A percentile compares a stretch with the other conserved stretches of the same genome.
phyloP scores from a whole-genome alignment of 2,329 filamentous ascomycete genomes.

The Dendrostoma leiphaemia region DNA sequence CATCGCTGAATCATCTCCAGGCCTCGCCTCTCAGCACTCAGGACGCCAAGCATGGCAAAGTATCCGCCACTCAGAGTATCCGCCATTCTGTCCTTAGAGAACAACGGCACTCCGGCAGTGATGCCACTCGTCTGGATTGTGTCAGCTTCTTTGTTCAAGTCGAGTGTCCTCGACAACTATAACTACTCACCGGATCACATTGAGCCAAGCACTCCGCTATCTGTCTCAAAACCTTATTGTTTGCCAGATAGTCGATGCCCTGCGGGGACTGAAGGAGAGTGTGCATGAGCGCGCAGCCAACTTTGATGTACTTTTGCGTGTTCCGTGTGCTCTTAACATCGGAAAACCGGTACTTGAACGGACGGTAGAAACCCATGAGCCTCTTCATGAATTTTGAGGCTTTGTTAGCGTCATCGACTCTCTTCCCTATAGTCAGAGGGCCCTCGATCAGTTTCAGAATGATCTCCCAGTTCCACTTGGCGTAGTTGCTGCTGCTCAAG shows the following conservation, averaged over 20 bases:
- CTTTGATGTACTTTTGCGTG: slow-evolving; percentile 90
- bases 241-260: slow-evolving; percentile 79
- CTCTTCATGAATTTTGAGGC: slow-evolving; percentile 96
- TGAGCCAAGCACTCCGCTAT: slow-evolving; percentile 95
- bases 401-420: slow-evolving; percentile 90
- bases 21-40: slow-evolving; percentile 80
- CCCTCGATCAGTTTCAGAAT: slow-evolving; percentile 91
- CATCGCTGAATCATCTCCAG: slow-evolving; percentile 89
- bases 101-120: slow-evolving; percentile 83
- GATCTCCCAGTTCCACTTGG: slow-evolving; percentile 97
- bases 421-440: slow-evolving; percentile 83
- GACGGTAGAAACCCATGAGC: slow-evolving; percentile 89
- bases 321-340: slow-evolving; percentile 86
- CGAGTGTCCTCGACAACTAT: background rate
- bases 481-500: slow-evolving; percentile 82
- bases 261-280: slow-evolving; percentile 83
- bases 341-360: slow-evolving; percentile 95
- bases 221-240: slow-evolving; percentile 91
- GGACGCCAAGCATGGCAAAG: slow-evolving; percentile 84
- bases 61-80: slow-evolving; percentile 92
- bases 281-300: slow-evolving; percentile 84
- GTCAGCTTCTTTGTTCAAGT: slow-evolving; percentile 12
- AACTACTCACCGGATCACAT: slow-evolving; percentile 71
- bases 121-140: slow-evolving; percentile 59
- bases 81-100: slow-evolving; percentile 78